A percentile compares a stretch with the other conserved stretches of the same genome.
These are phyloP conservation scores for Fusarium sp. DNA, from an alignment of 2,329 filamentous ascomycete species.

Conservation along the genomic window DNA sequence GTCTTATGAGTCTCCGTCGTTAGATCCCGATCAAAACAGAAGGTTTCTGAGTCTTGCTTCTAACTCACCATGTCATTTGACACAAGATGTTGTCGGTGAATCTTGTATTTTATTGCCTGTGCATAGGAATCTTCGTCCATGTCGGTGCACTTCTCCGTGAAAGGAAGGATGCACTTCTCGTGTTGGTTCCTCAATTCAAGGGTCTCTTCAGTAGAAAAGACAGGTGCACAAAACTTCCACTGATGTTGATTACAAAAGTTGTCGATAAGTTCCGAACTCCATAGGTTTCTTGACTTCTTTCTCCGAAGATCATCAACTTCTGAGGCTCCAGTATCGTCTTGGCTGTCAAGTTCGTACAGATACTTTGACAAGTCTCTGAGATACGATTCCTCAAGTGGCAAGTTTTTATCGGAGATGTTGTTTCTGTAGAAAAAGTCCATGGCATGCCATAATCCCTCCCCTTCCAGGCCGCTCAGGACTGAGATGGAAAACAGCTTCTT, in stretches of 20 bases:
- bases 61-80: neutral
- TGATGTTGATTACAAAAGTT: neutral
- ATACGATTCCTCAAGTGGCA: neutral
- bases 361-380: neutral
- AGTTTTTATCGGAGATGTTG: neutral
- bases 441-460: neutral
- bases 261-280: too few species aligned
- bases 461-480: neutral
- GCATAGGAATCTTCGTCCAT: too few species aligned
- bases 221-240: neutral
- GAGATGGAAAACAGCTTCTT: neutral
- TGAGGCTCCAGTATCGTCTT: neutral
- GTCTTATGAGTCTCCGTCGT: neutral
- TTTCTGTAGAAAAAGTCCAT: neutral
- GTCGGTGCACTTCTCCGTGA: neutral
- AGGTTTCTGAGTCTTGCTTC: too few species aligned
- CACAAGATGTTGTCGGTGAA: neutral
- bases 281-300: accelerated
- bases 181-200: accelerated
- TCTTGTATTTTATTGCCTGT: neutral
- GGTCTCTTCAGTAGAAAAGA: neutral
- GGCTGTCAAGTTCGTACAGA: neutral
- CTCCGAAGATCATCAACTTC: neutral
- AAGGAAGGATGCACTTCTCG: neutral
- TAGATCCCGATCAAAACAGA: neutral